These are phyloP conservation scores for Brassica hybrid DNA, from an alignment of 441 rosid species.

Conservation along the genomic window DNA sequence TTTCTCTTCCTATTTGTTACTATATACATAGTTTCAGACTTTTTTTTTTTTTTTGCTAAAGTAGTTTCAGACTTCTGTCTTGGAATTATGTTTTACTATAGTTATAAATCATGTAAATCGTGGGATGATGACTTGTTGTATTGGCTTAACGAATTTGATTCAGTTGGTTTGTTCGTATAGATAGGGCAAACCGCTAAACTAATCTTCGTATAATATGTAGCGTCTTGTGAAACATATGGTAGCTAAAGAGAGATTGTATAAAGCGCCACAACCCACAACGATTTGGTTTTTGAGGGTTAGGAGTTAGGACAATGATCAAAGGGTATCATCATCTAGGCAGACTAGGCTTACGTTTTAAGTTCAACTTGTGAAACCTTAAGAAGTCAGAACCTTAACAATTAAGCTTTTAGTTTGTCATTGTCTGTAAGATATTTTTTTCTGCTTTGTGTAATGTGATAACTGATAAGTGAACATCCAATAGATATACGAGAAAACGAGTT, in stretches of 20 bases:
- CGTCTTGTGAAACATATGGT: neutral
- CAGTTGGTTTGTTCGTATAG: neutral
- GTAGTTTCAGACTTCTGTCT: neutral
- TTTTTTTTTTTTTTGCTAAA: too few species aligned
- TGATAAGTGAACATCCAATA: slow-evolving; percentile 9
- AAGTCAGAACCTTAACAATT: slow-evolving; percentile 12
- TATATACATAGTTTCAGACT: neutral
- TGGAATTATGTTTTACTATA: neutral
- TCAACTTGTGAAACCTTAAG: slow-evolving; percentile 6
- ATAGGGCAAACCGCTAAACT: neutral
- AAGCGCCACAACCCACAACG: neutral
- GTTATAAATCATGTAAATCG: neutral
- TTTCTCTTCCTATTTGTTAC: neutral
- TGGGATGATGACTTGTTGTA: slow-evolving; percentile 7
- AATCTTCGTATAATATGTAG: neutral
- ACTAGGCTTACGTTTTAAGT: slow-evolving; percentile 1
- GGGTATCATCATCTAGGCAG: neutral
- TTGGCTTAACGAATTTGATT: neutral
- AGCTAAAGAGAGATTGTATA: neutral
- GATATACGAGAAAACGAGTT: neutral
- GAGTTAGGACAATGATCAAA: slow-evolving; percentile 9
- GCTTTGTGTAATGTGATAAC: neutral
- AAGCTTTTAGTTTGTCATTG: slow-evolving; percentile 35
- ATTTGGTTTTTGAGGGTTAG: slow-evolving; percentile 15
- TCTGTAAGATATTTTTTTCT: slow-evolving; percentile 18